Evolutionary conservation across 805 yeast species (phyloP).

Genomic region (Candida ipomoeae): DNA sequence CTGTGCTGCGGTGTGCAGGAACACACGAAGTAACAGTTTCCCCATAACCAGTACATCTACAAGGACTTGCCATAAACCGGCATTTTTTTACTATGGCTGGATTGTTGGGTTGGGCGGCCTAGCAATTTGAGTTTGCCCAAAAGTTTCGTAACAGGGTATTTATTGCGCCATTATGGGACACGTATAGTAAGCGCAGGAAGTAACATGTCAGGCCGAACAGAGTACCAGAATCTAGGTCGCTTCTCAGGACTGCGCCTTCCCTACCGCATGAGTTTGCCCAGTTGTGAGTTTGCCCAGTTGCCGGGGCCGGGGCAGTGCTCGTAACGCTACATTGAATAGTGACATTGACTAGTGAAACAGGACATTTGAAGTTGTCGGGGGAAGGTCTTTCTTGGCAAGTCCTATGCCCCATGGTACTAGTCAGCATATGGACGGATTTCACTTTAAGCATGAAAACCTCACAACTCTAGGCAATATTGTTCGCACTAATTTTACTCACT

Average conservation of each 20-base stretch:
- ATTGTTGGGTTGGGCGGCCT: too few species aligned
- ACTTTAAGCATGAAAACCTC: not conserved
- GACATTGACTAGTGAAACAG: not conserved
- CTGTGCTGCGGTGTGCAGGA: not conserved
- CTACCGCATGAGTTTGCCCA: not conserved
- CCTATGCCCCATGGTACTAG: not conserved
- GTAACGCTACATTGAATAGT: not conserved
- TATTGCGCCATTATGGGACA: too few species aligned
- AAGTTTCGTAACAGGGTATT: too few species aligned
- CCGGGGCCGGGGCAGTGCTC: not conserved
- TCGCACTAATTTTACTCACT: not conserved
- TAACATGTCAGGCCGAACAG: too few species aligned
- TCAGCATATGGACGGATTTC: not conserved
- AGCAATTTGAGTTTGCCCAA: too few species aligned
- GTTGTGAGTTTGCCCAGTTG: not conserved
- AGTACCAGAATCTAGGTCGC: too few species aligned
- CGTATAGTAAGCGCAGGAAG: too few species aligned
- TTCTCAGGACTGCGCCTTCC: not conserved
- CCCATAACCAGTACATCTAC: too few species aligned
- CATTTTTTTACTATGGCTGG: too few species aligned
- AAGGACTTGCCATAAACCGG: too few species aligned
- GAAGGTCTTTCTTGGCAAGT: not conserved
- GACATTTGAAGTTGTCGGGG: too few species aligned
- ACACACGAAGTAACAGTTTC: not conserved
- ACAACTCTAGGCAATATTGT: not conserved